A percentile compares a stretch with the other conserved stretches of the same genome.
These are phyloP conservation scores for Tylopilus sp. DNA, from an alignment of 768 basidiomycete species.

Conservation along the genomic window DNA sequence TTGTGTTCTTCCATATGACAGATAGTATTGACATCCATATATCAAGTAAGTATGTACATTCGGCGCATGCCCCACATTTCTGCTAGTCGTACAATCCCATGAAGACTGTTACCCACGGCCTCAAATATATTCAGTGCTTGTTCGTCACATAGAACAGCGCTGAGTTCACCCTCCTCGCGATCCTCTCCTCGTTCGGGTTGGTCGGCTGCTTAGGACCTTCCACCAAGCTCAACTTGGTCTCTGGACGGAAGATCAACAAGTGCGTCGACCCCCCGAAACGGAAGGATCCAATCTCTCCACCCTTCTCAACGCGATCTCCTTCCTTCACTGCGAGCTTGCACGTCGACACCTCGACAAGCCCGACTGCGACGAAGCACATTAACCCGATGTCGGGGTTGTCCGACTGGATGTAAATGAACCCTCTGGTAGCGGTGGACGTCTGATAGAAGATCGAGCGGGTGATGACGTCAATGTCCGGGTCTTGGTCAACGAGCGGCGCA, in stretches of 20 bases:
- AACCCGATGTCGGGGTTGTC: conserved; percentile 53
- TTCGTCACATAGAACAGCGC: neutral
- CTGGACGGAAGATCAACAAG: conserved; percentile 41
- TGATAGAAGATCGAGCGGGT: neutral
- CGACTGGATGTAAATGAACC: conserved; percentile 56
- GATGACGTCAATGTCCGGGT: conserved; percentile 14
- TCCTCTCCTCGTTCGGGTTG: neutral
- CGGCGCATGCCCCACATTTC: too few relatives aligned
- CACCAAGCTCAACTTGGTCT: conserved; percentile 21
- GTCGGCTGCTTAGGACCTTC: neutral
- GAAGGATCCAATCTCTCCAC: conserved; percentile 60
- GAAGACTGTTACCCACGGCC: too few relatives aligned
- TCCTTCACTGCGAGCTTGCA: conserved; percentile 48
- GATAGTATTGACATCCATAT: too few relatives aligned
- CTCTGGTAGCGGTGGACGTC: conserved; percentile 44
- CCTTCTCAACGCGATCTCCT: conserved; percentile 47
- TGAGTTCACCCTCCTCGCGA: neutral
- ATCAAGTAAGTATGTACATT: too few relatives aligned
- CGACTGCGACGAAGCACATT: conserved; percentile 57
- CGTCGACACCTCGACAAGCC: conserved; percentile 63
- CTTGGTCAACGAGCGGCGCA: conserved; percentile 32
- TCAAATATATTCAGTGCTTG: neutral
- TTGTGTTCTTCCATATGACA: too few relatives aligned
- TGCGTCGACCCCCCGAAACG: conserved; percentile 62
- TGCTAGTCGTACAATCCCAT: too few relatives aligned